Evolutionary conservation across 768 basidiomycete genomes (phyloP).

Genomic region (Fistulinella prunicolor): DNA sequence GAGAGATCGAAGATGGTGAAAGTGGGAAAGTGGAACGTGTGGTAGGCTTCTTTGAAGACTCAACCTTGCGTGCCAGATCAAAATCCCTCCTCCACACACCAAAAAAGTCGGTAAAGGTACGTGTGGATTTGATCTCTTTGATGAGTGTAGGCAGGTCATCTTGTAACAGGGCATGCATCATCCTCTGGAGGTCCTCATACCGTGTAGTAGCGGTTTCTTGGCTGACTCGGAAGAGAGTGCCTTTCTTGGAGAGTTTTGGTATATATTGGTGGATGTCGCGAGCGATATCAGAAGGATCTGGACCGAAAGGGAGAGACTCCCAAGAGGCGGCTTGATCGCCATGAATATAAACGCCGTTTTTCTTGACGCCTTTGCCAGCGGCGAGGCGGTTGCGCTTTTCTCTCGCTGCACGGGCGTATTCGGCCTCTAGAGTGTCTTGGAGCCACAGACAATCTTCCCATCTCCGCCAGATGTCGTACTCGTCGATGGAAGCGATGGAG

Average conservation of each 20-base stretch:
- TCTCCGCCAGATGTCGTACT: constrained; percentile 73
- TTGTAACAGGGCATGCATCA: constrained; percentile 58
- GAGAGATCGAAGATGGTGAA: constrained; percentile 23
- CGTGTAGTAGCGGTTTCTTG: constrained; percentile 65
- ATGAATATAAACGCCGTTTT: constrained; percentile 63
- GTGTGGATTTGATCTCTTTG: constrained; percentile 57
- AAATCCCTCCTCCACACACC: constrained; percentile 72
- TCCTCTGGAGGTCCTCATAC: constrained; percentile 52
- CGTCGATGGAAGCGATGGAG: constrained; percentile 35
- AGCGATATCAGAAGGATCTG: constrained; percentile 73
- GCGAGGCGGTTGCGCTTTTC: constrained; percentile 65
- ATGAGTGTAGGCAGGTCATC: constrained; percentile 64
- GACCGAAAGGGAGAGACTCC: constrained; percentile 81
- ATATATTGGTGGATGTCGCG: constrained; percentile 63
- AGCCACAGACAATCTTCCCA: constrained; percentile 85
- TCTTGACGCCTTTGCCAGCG: constrained; percentile 75
- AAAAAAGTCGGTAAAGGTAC: constrained; percentile 71
- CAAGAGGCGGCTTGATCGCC: constrained; percentile 77
- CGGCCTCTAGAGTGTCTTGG: constrained; percentile 64
- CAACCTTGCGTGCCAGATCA: constrained; percentile 51
- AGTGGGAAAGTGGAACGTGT: constrained; percentile 55
- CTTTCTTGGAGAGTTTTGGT: constrained; percentile 68
- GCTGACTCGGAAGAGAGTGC: constrained; percentile 68
- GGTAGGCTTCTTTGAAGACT: constrained; percentile 17
- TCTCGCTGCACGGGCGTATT: constrained; percentile 60